phyloP scores from a whole-genome alignment of 23 red algal species.

The Chondrus crispus region DNA sequence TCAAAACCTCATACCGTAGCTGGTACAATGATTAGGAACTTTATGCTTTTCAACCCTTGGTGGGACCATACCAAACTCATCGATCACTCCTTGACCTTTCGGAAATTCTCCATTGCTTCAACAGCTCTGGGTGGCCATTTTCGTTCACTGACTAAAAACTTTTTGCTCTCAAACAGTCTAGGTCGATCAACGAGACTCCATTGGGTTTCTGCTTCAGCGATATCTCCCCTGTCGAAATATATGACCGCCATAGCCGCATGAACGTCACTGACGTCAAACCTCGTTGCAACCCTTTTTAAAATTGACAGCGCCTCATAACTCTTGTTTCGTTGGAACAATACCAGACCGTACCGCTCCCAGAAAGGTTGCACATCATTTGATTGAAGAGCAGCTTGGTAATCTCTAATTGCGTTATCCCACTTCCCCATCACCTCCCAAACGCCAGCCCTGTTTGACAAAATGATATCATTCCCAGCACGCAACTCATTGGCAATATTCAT shows the following conservation, averaged over 20 bases:
- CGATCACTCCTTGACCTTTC: conserved; percentile 36
- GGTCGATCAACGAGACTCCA: conserved; percentile 85
- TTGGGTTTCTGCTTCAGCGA: conserved; percentile 76
- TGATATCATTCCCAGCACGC: conserved; percentile 25
- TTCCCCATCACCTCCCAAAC: conserved; percentile 55
- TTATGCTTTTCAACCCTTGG: too few relatives aligned
- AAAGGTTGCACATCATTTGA: conserved; percentile 87
- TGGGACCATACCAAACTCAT: too few relatives aligned
- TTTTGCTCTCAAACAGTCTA: conserved; percentile 36
- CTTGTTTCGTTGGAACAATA: conserved; percentile 69
- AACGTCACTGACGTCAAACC: conserved; percentile 46
- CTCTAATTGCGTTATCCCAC: conserved; percentile 78
- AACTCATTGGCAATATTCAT: conserved; percentile 39
- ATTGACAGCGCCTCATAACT: conserved; percentile 72
- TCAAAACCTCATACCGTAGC: too few relatives aligned
- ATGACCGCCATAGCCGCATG: conserved; percentile 77
- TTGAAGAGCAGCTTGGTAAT: conserved; percentile 84
- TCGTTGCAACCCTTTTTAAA: conserved; percentile 74
- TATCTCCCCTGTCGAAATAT: conserved; percentile 54
- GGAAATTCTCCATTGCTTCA: conserved; percentile 62
- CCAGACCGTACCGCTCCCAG: conserved; percentile 89
- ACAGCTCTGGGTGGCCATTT: conserved; percentile 84
- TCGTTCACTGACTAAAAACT: conserved; percentile 49
- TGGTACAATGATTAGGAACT: too few relatives aligned
- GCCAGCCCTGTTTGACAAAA: conserved; percentile 74